A percentile compares a stretch with the other conserved stretches of the same genome.
Conservation (phyloP, 495 filamentous ascomycete genomes). For the Pyrenula aspistea region DNA sequence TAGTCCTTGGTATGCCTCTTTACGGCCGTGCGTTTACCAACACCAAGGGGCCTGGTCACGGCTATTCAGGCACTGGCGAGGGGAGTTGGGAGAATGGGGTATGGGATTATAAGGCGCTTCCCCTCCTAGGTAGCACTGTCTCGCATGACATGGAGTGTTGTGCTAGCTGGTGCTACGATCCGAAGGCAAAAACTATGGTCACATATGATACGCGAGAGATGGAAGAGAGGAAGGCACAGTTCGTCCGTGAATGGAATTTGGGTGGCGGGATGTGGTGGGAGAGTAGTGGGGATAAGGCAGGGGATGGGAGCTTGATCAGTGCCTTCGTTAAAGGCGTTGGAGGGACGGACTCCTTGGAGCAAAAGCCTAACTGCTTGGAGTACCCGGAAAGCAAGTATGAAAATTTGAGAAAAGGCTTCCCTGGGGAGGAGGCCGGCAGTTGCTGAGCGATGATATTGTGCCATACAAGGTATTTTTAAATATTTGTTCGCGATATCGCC, state of each 20-base stretch:
- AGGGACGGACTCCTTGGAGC: slow-evolving; percentile 38
- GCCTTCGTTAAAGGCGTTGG: slow-evolving; percentile 42
- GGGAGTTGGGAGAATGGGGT: slow-evolving; percentile 65
- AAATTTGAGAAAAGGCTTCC: slow-evolving; percentile 48
- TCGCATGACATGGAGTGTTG: slow-evolving; percentile 10
- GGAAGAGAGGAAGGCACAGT: slow-evolving; percentile 51
- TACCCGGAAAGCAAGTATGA: slow-evolving; percentile 74
- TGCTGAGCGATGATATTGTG: not conserved
- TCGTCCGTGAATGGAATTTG: slow-evolving; percentile 48
- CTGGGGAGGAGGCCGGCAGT: not conserved
- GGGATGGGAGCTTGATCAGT: slow-evolving; percentile 48
- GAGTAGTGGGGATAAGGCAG: slow-evolving; percentile 61
- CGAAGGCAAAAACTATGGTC: slow-evolving; percentile 46
- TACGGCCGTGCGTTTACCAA: slow-evolving; percentile 75
- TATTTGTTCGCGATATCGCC: no score
- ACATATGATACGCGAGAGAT: slow-evolving; percentile 61
- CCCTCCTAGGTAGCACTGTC: slow-evolving; percentile 23
- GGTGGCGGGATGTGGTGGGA: slow-evolving; percentile 97
- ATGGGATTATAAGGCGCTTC: slow-evolving; percentile 67
- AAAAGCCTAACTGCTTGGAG: slow-evolving; percentile 50
- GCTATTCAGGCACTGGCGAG: slow-evolving; percentile 57
- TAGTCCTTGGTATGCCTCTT: slow-evolving; percentile 77
- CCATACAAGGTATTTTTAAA: no score
- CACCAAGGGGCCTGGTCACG: slow-evolving; percentile 59
- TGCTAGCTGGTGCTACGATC: slow-evolving; percentile 67